Conservation (phyloP, 139 green algal species). For the Pleodorina starrii region DNA sequence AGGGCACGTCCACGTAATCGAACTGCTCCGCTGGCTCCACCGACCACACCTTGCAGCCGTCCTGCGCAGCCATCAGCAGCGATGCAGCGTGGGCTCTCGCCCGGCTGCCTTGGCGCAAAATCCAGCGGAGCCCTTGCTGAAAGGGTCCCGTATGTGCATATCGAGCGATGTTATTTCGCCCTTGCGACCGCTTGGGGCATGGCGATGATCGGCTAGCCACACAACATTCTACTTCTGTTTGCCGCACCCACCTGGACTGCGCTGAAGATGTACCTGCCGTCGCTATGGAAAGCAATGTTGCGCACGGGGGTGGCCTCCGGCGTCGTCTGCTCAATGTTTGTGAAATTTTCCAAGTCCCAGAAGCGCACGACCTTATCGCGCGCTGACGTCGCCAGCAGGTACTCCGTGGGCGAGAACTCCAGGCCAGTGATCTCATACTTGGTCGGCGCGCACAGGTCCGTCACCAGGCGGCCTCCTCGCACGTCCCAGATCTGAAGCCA, state of each 20-base stretch:
- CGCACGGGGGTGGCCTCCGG: constrained; percentile 75
- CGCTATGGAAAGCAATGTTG: constrained; percentile 78
- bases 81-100: too few relatives aligned
- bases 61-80: too few relatives aligned
- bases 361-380: constrained; percentile 74
- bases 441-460: constrained; percentile 74
- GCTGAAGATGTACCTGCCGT: constrained; percentile 77
- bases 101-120: too few relatives aligned
- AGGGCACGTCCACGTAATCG: constrained; percentile 81
- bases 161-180: too few relatives aligned
- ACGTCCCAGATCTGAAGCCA: constrained; percentile 87
- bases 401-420: constrained; percentile 89
- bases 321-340: constrained; percentile 68
- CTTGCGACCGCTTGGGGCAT: too few relatives aligned
- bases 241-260: constrained; percentile 62
- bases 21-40: constrained; percentile 75
- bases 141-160: too few relatives aligned
- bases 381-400: constrained; percentile 81
- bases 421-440: constrained; percentile 74
- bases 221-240: too few relatives aligned
- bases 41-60: constrained; percentile 75
- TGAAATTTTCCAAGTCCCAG: constrained; percentile 89
- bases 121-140: too few relatives aligned
- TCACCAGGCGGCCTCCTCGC: constrained; percentile 71
- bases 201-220: too few relatives aligned